phyloP scores from a whole-genome alignment of 768 basidiomycete species.

The Mycena leptocephala region DNA sequence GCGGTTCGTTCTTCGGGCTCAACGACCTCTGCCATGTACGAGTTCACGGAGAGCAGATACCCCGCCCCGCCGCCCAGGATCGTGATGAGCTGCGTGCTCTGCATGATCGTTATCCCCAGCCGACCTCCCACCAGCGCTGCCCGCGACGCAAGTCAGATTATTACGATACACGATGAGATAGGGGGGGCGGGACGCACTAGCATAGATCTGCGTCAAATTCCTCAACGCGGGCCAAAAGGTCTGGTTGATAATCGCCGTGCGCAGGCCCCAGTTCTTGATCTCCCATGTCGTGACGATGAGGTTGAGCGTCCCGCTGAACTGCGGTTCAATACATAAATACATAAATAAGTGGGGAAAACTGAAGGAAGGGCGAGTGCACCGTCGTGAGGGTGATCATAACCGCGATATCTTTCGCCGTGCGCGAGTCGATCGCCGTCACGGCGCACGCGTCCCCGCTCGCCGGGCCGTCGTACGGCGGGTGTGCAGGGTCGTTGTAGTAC shows the following conservation, averaged over 20 bases:
- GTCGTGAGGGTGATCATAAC: slow-evolving; percentile 28
- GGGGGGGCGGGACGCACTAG: slow-evolving; percentile 10
- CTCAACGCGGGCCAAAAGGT: slow-evolving; percentile 36
- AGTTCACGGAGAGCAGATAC: slow-evolving; percentile 27
- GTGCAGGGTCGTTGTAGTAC: slow-evolving; percentile 28
- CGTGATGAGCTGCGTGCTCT: slow-evolving; percentile 31
- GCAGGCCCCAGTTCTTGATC: slow-evolving; percentile 33
- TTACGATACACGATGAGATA: not conserved
- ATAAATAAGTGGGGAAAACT: not conserved
- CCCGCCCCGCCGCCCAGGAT: slow-evolving; percentile 35
- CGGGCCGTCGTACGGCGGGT: slow-evolving; percentile 32
- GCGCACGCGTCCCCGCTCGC: slow-evolving; percentile 32
- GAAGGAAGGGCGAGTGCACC: not conserved
- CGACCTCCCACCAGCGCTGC: slow-evolving; percentile 27
- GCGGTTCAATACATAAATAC: not conserved
- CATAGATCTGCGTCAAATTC: slow-evolving; percentile 36
- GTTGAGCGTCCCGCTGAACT: slow-evolving; percentile 31
- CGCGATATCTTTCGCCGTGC: slow-evolving; percentile 26
- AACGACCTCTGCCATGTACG: slow-evolving; percentile 35
- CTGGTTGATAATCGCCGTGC: slow-evolving; percentile 30
- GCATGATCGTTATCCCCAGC: slow-evolving; percentile 31
- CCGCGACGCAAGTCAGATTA: not conserved
- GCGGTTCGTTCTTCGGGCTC: slow-evolving; percentile 29
- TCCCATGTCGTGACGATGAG: slow-evolving; percentile 36
- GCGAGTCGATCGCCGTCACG: slow-evolving; percentile 21